phyloP scores from a whole-genome alignment of 1,284 basidiomycete genomes.

The Naganishia liquefaciens region DNA sequence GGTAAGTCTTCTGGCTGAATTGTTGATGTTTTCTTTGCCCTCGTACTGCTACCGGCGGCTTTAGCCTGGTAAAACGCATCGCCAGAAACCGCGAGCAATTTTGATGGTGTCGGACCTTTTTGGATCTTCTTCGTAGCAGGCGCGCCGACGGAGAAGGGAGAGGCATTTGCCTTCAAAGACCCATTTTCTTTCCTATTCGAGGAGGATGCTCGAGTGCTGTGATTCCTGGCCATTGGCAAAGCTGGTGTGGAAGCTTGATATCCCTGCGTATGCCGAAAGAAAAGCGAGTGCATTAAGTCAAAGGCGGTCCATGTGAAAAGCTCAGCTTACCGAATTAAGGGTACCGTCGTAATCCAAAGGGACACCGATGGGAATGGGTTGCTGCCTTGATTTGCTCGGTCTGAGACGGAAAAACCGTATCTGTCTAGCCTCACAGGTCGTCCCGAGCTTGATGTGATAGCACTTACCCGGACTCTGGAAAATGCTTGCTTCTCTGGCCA shows the following conservation, averaged over 20 bases:
- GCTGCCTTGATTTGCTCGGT: no score
- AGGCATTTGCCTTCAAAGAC: not conserved
- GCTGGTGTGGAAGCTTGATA: not conserved
- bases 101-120: not conserved
- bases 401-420: no score
- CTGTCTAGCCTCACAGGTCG: no score
- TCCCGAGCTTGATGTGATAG: no score
- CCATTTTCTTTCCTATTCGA: not conserved
- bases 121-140: not conserved
- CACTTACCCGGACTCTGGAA: slow-evolving; percentile 3
- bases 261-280: not conserved
- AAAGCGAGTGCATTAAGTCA: no score
- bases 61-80: not conserved
- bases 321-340: no score
- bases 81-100: not conserved
- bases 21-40: not conserved
- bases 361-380: no score
- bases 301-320: no score
- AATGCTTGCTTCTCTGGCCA: slow-evolving; percentile 9
- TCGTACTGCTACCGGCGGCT: not conserved
- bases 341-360: no score
- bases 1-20: not conserved
- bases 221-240: not conserved
- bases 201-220: not conserved
- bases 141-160: not conserved